Percentiles rank a stretch among this genome's conserved stretches.
These are phyloP conservation scores for Myrica gale DNA, from an alignment of 306 rosid species.

Conservation along the genomic window DNA sequence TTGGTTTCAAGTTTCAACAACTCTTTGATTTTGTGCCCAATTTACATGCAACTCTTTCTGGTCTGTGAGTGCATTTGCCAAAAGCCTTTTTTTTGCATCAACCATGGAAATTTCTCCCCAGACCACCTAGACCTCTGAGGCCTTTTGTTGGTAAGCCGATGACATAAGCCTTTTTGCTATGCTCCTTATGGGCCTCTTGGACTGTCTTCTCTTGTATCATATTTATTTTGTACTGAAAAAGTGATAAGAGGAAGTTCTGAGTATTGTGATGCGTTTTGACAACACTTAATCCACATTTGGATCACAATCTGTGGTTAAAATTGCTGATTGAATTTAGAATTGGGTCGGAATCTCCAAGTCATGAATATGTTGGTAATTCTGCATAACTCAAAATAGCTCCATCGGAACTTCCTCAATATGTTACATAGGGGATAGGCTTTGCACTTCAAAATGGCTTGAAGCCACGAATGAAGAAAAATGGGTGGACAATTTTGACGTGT, in stretches of 20 bases:
- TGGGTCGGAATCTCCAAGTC: not conserved
- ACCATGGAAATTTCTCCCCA: too few species aligned
- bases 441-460: not conserved
- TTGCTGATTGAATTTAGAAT: not conserved
- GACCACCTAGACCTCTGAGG: not conserved
- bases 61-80: too few species aligned
- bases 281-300: not conserved
- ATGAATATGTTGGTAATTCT: too few species aligned
- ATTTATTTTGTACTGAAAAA: not conserved
- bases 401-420: not conserved
- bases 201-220: not conserved
- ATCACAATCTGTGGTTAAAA: not conserved
- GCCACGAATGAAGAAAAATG: too few species aligned
- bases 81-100: too few species aligned
- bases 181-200: too few species aligned
- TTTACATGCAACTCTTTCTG: too few species aligned
- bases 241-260: not conserved
- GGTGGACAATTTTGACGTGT: too few species aligned
- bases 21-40: too few species aligned
- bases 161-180: not conserved
- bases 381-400: too few species aligned
- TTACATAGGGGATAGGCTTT: not conserved
- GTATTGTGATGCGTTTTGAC: not conserved
- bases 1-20: too few species aligned
- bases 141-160: not conserved